Percentiles rank a stretch among this genome's conserved stretches.
phyloP scores from a whole-genome alignment of 2,329 filamentous ascomycete species.

The Alternaria rosae region DNA sequence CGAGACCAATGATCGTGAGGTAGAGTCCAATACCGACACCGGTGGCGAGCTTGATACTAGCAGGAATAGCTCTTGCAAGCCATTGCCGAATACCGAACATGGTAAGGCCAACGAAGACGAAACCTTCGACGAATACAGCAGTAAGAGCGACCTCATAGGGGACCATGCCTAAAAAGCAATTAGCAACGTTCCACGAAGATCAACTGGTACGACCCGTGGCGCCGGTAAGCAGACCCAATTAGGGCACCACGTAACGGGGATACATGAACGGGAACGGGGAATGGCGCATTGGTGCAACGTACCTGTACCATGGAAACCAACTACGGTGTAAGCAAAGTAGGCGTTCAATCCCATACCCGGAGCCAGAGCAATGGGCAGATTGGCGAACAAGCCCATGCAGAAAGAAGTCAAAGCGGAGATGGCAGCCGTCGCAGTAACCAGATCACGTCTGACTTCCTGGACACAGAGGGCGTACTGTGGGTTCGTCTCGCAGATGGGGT shows the following conservation, averaged over 20 bases:
- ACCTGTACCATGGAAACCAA: constrained; percentile 78
- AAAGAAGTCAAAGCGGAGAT: constrained; percentile 82
- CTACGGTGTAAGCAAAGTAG: constrained; percentile 84
- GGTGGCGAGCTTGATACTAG: constrained; percentile 85
- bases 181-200: constrained; percentile 17
- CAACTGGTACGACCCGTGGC: constrained; percentile 4
- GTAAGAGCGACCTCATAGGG: constrained; percentile 80
- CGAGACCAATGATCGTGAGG: constrained; percentile 76
- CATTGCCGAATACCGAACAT: constrained; percentile 75
- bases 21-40: constrained; percentile 87
- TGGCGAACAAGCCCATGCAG: constrained; percentile 82
- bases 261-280: constrained; percentile 24
- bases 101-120: constrained; percentile 82
- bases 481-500: constrained; percentile 63
- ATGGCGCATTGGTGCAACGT: constrained; percentile 17
- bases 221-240: not conserved
- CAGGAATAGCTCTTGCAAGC: constrained; percentile 73
- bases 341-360: constrained; percentile 86
- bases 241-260: constrained; percentile 18
- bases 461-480: constrained; percentile 70
- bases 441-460: constrained; percentile 72
- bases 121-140: constrained; percentile 87
- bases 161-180: constrained; percentile 57
- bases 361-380: constrained; percentile 77
- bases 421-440: constrained; percentile 85